Evolutionary conservation across 2,329 filamentous ascomycete genomes (phyloP), one percentile per base, ranked within the genome.

Genomic region (Penicillium verrucosum): DNA sequence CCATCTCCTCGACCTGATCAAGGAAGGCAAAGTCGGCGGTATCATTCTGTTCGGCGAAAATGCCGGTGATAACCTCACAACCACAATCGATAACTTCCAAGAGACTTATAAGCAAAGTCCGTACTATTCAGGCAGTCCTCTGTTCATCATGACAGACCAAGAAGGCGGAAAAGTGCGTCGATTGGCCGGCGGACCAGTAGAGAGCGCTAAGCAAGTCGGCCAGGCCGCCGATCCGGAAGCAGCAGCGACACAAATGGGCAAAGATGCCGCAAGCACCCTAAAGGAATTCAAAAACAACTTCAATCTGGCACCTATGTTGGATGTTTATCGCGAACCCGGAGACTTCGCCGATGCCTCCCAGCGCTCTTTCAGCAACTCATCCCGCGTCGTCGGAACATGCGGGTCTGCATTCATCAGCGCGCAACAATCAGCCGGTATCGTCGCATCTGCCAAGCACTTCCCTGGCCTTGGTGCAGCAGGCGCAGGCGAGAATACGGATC

Each of bases 91-190:
- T 12, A 48, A 51, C 27, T 60, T 70, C 38, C 70, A 72, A 51
- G 43, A 56, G 21, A 51, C 64, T 6, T 71, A 68, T 27, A 57
- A 57, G 8, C 41, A 63, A 9, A 65, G 63, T 29, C 49, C 57
- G 0, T 58, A 55, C 5, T 65, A 70, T 40, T 18, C 49, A 6
- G 68, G 66, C 8, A 54, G 53, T 12, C 68, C 70, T 1, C 58
- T 72, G 1, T 52, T 69, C 5, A 68, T 72, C 48, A 65, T 70
- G 65, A 72, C 67, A 4, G 69, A 73, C 54, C 70, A 73, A 44
- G 70, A 73, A 51, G 70, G 70, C 7, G 69, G 68, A 10, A 10
- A 67, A n/a, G 62, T 72, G 4, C 59, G 59, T 37, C 65, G 68
- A 8, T 45, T 72, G 0, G 59, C 65, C 5, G 68, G 69, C 7